Percentiles rank a stretch among this genome's conserved stretches.
Conservation (phyloP, 2,329 filamentous ascomycete species). For the Rutstroemia sp. region DNA sequence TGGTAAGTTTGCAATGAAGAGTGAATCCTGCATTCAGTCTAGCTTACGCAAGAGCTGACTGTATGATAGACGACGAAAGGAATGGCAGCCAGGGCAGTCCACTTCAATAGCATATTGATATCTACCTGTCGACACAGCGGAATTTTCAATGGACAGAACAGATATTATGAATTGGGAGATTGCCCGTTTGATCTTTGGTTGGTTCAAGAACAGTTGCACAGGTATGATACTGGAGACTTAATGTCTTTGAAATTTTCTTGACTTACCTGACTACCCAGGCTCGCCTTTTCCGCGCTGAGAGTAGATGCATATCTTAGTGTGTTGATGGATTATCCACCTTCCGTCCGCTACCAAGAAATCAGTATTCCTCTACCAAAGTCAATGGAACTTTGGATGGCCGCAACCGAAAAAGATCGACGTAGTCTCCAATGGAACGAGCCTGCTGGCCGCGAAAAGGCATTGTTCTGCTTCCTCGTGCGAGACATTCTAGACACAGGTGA, state of each 20-base stretch:
- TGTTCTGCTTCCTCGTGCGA: slow-evolving; percentile 3
- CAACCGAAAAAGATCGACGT: slow-evolving; percentile 1
- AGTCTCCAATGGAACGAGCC: slow-evolving; percentile 2
- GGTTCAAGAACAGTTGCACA: slow-evolving; percentile 1
- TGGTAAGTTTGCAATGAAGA: not conserved
- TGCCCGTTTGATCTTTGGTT: slow-evolving; percentile 3
- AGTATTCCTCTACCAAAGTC: slow-evolving; percentile 6
- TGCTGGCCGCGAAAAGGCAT: slow-evolving; percentile 1
- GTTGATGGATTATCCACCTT: not conserved
- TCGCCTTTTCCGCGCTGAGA: not conserved
- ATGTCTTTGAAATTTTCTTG: too few relatives aligned
- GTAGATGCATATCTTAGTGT: slow-evolving; percentile 4
- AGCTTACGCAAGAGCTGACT: not conserved
- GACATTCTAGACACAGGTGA: not conserved
- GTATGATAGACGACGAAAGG: not conserved
- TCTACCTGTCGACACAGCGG: slow-evolving; percentile 1
- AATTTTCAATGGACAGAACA: slow-evolving; percentile 5
- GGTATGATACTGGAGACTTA: not conserved
- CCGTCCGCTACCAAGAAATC: slow-evolving; percentile 5
- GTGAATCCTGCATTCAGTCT: too few relatives aligned
- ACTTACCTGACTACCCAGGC: not conserved
- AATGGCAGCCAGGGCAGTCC: not conserved
- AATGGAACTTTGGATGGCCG: not conserved
- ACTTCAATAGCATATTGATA: not conserved
- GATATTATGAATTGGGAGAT: slow-evolving; percentile 2